Base-by-base conservation (phyloP, 768 basidiomycete species). In the Hypholoma fasciculare region DNA sequence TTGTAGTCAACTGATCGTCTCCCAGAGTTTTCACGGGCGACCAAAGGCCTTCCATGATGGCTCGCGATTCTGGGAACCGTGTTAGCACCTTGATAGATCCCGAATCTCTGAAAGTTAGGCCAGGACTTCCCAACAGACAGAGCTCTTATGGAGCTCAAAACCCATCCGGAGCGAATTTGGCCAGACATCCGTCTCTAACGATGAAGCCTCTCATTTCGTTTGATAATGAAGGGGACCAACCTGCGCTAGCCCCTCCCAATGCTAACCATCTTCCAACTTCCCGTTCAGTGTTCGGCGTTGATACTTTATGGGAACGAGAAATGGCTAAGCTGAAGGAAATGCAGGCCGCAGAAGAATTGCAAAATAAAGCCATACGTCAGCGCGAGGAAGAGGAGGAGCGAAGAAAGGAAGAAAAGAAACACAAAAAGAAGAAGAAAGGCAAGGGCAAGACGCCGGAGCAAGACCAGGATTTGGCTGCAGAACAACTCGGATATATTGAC, bases 1-100 rank as follows among this genome's bases (percentile, higher is more conserved):
- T 26, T 52, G n/a, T 11, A 4, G 23, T 44, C 37, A 36, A 49
- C 49, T 38, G 38, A 43, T 56, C 40, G 14, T 26, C 34, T 19
- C 62, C 20, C 49, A 96, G 95, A 54, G 88, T 92, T 13, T 97
- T 97, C 71, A 85, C 78, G 54, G 95, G 95, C 13, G 95, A 97
- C 66, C 82, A 89, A 62, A 79, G 94, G 57, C 93, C 95, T 9
- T 90, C 92, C 4, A 96, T 96, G 95, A 96, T 96, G 94, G 84
- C 87, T 36, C 84, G 94, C 60, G 76, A 78, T 43, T 70, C 77
- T 37, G 72, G 79, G 56, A 27, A 36, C 17, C 85, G 82, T 17
- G 70, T 83, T 12, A 86, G 82, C 63, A 90, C 92, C 0, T 71
- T 94, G 50, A 90, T 94, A 64, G 89, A 94, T 68, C 87, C 88